A percentile compares a stretch with the other conserved stretches of the same genome.
These are phyloP conservation scores for Bertia moriformis DNA, from an alignment of 2,329 filamentous ascomycete genomes.

Conservation along the genomic window DNA sequence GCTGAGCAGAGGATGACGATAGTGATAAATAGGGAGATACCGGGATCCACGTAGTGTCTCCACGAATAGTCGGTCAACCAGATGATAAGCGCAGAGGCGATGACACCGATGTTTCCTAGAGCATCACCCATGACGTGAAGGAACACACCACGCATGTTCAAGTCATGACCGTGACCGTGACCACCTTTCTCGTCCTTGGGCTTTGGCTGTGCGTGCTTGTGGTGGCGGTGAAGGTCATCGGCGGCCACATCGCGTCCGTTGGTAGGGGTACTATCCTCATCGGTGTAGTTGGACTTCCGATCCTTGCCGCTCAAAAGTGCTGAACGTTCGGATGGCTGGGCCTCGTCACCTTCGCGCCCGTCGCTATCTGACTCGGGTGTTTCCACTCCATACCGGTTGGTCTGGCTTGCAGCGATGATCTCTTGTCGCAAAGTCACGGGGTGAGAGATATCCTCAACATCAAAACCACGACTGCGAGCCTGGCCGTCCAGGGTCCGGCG, in stretches of 20 bases:
- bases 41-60: conserved; percentile 78
- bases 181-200: conserved; percentile 38
- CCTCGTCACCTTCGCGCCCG: background rate
- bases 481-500: conserved; percentile 20
- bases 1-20: conserved; percentile 61
- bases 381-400: background rate
- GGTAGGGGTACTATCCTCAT: background rate
- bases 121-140: conserved; percentile 69
- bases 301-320: background rate
- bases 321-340: background rate
- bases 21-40: conserved; percentile 87
- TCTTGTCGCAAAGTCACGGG: conserved; percentile 82
- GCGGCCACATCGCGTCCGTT: conserved; percentile 29
- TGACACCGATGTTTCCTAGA: conserved; percentile 75
- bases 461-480: conserved; percentile 36
- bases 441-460: conserved; percentile 64
- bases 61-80: conserved; percentile 75
- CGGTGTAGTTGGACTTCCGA: background rate
- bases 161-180: conserved; percentile 73
- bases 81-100: conserved; percentile 70
- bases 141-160: conserved; percentile 86
- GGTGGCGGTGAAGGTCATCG: conserved; percentile 51
- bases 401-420: conserved; percentile 59
- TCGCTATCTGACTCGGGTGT: background rate
- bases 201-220: conserved; percentile 70